Evolutionary conservation across 2,329 filamentous ascomycete genomes (phyloP).

Genomic region (Stylonectria norvegica): DNA sequence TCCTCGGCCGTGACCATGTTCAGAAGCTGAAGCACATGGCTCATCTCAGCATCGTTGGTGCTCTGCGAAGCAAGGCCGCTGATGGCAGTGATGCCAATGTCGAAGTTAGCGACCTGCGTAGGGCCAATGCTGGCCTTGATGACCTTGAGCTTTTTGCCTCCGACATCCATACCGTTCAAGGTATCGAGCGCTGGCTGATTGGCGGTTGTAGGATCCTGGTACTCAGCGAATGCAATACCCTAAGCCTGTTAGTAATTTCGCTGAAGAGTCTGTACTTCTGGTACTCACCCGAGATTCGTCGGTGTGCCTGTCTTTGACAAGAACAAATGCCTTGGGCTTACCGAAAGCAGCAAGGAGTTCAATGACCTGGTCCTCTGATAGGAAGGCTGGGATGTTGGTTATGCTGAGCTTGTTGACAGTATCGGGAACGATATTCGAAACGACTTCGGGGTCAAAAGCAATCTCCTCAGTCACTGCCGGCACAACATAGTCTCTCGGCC

Average conservation of each 20-base stretch:
- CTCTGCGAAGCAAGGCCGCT: slow-evolving; percentile 93
- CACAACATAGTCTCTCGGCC: slow-evolving; percentile 96
- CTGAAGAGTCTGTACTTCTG: too few species aligned
- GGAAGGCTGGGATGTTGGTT: slow-evolving; percentile 80
- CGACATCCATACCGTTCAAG: slow-evolving; percentile 89
- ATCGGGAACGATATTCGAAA: slow-evolving; percentile 81
- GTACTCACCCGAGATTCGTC: slow-evolving; percentile 80
- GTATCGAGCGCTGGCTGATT: slow-evolving; percentile 88
- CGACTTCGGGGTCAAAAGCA: slow-evolving; percentile 69
- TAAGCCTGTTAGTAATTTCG: slow-evolving; percentile 48
- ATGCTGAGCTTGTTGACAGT: slow-evolving; percentile 94
- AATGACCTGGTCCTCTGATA: slow-evolving; percentile 86
- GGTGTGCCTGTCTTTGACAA: slow-evolving; percentile 82
- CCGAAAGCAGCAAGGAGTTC: slow-evolving; percentile 90
- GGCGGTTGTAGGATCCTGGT: slow-evolving; percentile 64
- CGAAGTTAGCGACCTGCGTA: slow-evolving; percentile 86
- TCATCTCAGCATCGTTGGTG: slow-evolving; percentile 72
- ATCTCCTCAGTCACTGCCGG: slow-evolving; percentile 73
- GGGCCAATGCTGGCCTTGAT: slow-evolving; percentile 86
- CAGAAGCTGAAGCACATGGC: slow-evolving; percentile 83
- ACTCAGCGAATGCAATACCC: slow-evolving; percentile 97
- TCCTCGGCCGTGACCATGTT: slow-evolving; percentile 99
- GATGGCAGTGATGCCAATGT: slow-evolving; percentile 97
- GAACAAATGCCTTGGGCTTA: slow-evolving; percentile 83
- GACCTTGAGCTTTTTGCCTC: slow-evolving; percentile 81